Percentiles rank a stretch among this genome's conserved stretches.
phyloP scores from a whole-genome alignment of 2,329 filamentous ascomycete species.

The Canariomyces notabilis region DNA sequence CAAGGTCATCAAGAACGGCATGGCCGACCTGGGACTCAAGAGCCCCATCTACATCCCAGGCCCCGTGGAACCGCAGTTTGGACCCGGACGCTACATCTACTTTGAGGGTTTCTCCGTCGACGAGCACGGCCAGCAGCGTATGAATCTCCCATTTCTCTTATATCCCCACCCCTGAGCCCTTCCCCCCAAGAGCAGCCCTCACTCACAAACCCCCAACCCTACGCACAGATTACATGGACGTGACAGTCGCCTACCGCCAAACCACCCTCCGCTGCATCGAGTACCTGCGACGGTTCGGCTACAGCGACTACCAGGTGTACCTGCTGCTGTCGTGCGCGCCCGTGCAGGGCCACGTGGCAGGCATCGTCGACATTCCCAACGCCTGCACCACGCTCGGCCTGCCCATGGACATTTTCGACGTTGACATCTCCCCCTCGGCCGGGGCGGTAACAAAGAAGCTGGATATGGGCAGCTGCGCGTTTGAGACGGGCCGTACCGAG shows the following conservation, averaged over 20 bases:
- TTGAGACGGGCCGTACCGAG: slow-evolving; percentile 43
- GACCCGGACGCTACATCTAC: slow-evolving; percentile 73
- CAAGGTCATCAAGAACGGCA: slow-evolving; percentile 76
- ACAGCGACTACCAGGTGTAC: slow-evolving; percentile 73
- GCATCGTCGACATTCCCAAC: slow-evolving; percentile 87
- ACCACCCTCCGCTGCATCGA: slow-evolving; percentile 72
- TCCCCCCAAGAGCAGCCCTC: background rate
- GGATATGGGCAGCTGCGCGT: slow-evolving; percentile 70
- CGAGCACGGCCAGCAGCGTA: slow-evolving; percentile 73
- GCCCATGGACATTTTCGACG: slow-evolving; percentile 92
- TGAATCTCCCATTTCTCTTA: background rate
- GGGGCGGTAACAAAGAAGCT: slow-evolving; percentile 43
- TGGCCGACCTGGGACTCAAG: slow-evolving; percentile 69
- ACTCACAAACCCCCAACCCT: background rate
- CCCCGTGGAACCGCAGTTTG: slow-evolving; percentile 83
- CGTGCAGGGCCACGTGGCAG: slow-evolving; percentile 81
- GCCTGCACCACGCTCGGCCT: slow-evolving; percentile 83
- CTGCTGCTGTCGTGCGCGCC: slow-evolving; percentile 80
- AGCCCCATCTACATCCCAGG: slow-evolving; percentile 81
- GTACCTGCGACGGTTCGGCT: slow-evolving; percentile 71
- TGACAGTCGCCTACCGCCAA: slow-evolving; percentile 81
- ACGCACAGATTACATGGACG: slow-evolving; percentile 64
- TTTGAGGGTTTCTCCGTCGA: slow-evolving; percentile 92
- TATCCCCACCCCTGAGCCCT: background rate
- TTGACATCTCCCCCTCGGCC: slow-evolving; percentile 67